phyloP scores from a whole-genome alignment of 2,329 filamentous ascomycete genomes.

The Eutypella sp. region DNA sequence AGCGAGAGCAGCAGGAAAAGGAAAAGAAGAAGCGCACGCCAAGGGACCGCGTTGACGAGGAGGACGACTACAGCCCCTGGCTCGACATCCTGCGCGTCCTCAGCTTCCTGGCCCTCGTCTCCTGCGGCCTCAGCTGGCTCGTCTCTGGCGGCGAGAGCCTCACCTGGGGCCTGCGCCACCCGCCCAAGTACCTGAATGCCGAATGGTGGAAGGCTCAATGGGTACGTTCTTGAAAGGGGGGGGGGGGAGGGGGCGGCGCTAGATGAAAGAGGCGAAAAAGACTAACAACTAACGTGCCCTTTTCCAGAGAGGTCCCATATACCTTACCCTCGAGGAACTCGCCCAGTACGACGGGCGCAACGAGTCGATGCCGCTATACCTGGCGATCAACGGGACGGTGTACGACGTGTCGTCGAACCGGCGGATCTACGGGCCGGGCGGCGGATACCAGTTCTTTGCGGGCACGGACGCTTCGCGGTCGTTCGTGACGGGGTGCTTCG shows the following conservation, averaged over 20 bases:
- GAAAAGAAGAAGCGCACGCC: conserved; percentile 19
- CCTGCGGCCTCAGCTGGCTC: conserved; percentile 69
- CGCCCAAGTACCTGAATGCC: conserved; percentile 56
- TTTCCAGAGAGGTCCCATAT: conserved; percentile 53
- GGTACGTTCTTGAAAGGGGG: conserved; percentile 38
- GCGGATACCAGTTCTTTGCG: conserved; percentile 80
- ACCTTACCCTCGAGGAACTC: conserved; percentile 73
- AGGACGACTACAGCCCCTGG: conserved; percentile 52
- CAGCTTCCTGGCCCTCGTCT: conserved; percentile 60
- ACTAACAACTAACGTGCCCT: conserved; percentile 26
- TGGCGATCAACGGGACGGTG: conserved; percentile 83
- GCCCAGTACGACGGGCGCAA: conserved; percentile 72
- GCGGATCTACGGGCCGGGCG: conserved; percentile 74
- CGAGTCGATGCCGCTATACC: conserved; percentile 71
- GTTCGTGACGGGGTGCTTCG: conserved; percentile 91
- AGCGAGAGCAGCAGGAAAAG: conserved; percentile 6
- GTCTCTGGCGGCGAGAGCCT: conserved; percentile 65
- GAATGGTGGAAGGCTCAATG: conserved; percentile 55
- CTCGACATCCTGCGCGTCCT: conserved; percentile 68
- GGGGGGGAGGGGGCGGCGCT: no score
- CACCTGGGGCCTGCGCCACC: conserved; percentile 60
- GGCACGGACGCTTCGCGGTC: conserved; percentile 82
- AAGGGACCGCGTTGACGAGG: conserved; percentile 47
- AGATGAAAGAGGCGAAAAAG: no score
- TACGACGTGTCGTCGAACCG: conserved; percentile 73